Evolutionary conservation across 2,329 filamentous ascomycete species (phyloP).

Genomic region (Aspergillus thermomutatus): DNA sequence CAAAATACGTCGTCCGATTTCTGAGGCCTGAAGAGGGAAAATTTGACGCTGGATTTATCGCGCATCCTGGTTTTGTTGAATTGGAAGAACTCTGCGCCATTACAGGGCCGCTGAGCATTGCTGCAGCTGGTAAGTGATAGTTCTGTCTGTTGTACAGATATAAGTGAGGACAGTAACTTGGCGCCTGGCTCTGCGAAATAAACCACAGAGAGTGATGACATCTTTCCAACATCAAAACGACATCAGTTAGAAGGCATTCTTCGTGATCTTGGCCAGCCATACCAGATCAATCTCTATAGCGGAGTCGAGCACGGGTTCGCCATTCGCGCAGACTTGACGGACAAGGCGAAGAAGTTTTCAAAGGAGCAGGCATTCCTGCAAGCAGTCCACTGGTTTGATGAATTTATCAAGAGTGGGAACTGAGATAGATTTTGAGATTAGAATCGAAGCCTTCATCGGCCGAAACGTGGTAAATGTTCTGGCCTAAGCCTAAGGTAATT

Average conservation of each 20-base stretch:
- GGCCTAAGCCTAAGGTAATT: no score
- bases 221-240: constrained; percentile 60
- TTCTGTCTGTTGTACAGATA: no score
- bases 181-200: no score
- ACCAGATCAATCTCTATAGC: constrained; percentile 71
- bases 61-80: constrained; percentile 70
- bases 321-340: constrained; percentile 60
- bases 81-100: constrained; percentile 61
- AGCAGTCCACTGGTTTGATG: constrained; percentile 63
- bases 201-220: constrained; percentile 50
- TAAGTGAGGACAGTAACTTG: no score
- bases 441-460: no score
- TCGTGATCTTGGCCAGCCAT: constrained; percentile 50
- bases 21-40: constrained; percentile 51
- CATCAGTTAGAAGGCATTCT: constrained; percentile 60
- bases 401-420: neutral
- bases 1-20: constrained; percentile 65
- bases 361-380: constrained; percentile 75
- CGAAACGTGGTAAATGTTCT: no score
- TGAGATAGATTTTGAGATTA: no score
- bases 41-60: constrained; percentile 65
- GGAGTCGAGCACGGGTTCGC: constrained; percentile 69
- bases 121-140: constrained; percentile 42
- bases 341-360: constrained; percentile 58
- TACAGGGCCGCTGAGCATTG: constrained; percentile 61